Base-by-base conservation (phyloP, 306 rosid genomes). In the Trichosanthes cucumerina region DNA sequence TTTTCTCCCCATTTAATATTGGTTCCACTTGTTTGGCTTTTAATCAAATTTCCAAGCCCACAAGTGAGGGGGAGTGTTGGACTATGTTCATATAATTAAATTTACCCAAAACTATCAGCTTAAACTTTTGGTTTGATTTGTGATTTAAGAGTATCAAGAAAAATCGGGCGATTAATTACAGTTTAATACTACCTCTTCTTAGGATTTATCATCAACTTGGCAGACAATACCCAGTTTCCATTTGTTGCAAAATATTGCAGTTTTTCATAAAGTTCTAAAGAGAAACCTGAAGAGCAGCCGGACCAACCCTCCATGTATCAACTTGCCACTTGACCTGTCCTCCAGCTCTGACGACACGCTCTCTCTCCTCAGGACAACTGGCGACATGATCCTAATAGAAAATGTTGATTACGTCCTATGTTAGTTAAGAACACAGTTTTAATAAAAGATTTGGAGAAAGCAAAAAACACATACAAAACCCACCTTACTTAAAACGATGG, bases 241-340 rank as follows among this genome's bases (percentile, higher is more conserved):
- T 10, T 18, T 21, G 9, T 18, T 7, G 3, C 16, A 66, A 38
- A 23, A 38, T 3, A 66, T 68, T 36, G 9, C 52, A 39, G 54
- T 24, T 70, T 81, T 78, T 56, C 59, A 21, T 71, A 19, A 63
- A 81, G 56, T 66, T 71, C 4, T 64, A 83, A 81, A 59, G 60
- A 84, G 58, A 76, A 80, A 91, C 98, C 98, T 95, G 98, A 79
- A 92, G 97, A 9, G 96, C 98, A 77, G 97, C 96, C 82, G 66
- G 87, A 81, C 98, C 97, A 78, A 95, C 93, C 83, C 97, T 88
- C 98, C 98, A 92, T 75, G 93, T 90, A 82, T 95, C 97, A 43
- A 91, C 89, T 85, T 88, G 98, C 98, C 97, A 95, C 78, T 86
- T 88, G 36, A 95, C 96, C 75, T 87, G 81, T 19, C 92, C 98